Percentiles rank a stretch among this genome's conserved stretches.
phyloP scores from a whole-genome alignment of 2,329 filamentous ascomycete genomes.

The Exophiala phaeomuriformis region DNA sequence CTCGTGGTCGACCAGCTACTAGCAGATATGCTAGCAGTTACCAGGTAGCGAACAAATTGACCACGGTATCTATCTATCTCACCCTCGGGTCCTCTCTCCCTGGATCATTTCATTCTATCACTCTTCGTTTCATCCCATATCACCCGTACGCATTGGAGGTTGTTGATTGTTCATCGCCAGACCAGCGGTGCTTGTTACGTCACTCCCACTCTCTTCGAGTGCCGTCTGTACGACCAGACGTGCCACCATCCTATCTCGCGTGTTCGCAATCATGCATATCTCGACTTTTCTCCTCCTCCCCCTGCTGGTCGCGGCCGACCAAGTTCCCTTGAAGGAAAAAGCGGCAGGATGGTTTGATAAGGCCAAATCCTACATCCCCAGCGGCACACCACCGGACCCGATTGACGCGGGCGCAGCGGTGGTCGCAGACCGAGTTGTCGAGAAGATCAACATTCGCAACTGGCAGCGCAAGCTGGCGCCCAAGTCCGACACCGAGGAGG shows the following conservation, averaged over 20 bases:
- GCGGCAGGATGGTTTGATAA: conserved; percentile 44
- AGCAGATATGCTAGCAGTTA: neutral
- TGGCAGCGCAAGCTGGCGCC: conserved; percentile 48
- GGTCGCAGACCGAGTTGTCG: conserved; percentile 45
- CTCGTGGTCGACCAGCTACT: neutral
- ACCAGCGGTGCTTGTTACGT: too few species aligned
- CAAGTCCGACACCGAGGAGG: conserved; percentile 40
- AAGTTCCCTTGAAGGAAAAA: conserved; percentile 46
- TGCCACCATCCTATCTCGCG: neutral
- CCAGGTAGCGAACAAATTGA: too few species aligned
- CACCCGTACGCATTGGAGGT: too few species aligned
- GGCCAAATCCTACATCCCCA: conserved; percentile 51
- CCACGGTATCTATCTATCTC: too few species aligned
- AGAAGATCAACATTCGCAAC: conserved; percentile 49
- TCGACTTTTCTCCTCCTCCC: conserved; percentile 41
- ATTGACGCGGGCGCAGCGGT: conserved; percentile 41
- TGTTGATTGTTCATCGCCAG: too few species aligned
- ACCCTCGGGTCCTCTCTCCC: too few species aligned
- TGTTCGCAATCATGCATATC: conserved; percentile 41
- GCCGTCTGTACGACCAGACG: neutral
- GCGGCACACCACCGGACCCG: conserved; percentile 35
- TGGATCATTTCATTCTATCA: too few species aligned
- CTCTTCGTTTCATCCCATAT: too few species aligned
- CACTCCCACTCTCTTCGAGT: neutral
- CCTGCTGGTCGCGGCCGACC: conserved; percentile 38